Conservation (phyloP, 2,329 filamentous ascomycete species). For the Cladophialophora bantiana region DNA sequence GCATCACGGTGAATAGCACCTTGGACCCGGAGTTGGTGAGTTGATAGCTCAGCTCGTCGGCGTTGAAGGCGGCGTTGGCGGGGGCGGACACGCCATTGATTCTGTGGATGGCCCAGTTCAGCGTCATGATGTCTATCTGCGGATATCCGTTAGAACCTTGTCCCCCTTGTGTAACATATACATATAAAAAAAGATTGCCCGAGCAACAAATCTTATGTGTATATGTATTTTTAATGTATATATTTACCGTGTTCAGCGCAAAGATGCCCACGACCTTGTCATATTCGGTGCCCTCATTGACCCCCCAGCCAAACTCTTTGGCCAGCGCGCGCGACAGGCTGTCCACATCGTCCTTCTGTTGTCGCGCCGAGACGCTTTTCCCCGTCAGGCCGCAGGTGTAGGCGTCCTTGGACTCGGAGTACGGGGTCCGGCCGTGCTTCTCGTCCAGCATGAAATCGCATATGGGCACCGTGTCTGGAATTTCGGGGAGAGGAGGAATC, state of each 20-base stretch:
- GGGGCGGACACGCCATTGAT: constrained; percentile 76
- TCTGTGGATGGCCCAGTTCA: constrained; percentile 76
- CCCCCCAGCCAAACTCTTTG: constrained; percentile 73
- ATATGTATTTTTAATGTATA: constrained; percentile 39
- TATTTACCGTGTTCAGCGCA: constrained; percentile 76
- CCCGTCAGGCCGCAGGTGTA: constrained; percentile 80
- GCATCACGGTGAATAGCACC: constrained; percentile 74
- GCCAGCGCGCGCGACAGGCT: constrained; percentile 71
- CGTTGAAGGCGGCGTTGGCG: constrained; percentile 77
- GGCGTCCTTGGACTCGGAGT: constrained; percentile 69
- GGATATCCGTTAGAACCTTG: background rate
- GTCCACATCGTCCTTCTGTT: constrained; percentile 72
- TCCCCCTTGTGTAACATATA: constrained; percentile 2
- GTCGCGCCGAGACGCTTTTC: constrained; percentile 67
- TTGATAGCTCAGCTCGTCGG: constrained; percentile 74
- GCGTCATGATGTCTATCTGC: constrained; percentile 72
- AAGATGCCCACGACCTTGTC: constrained; percentile 81
- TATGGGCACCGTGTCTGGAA: constrained; percentile 77
- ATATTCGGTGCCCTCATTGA: constrained; percentile 76
- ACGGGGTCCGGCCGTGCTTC: constrained; percentile 69
- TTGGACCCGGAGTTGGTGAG: constrained; percentile 72
- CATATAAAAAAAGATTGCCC: background rate
- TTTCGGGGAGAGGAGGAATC: constrained; percentile 56
- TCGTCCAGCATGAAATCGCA: constrained; percentile 80
- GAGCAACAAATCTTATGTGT: too few species aligned